Evolutionary conservation across 2,329 filamentous ascomycete species (phyloP).

Genomic region (Nemania abortiva): DNA sequence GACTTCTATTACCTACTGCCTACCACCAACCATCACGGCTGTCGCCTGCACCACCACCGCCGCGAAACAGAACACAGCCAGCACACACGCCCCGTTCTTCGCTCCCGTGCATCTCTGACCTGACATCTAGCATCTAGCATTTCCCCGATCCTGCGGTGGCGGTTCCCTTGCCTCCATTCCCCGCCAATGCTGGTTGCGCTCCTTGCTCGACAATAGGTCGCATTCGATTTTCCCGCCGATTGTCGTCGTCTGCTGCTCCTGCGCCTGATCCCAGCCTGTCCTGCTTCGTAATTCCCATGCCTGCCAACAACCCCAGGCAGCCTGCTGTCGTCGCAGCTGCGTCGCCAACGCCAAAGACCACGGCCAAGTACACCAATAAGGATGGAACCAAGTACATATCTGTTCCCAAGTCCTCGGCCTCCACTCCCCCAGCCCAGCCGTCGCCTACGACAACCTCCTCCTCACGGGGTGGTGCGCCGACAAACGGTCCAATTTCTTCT

Average conservation of each 20-base stretch:
- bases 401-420: constrained; percentile 67
- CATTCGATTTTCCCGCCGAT: constrained; percentile 34
- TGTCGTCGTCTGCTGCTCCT: constrained; percentile 24
- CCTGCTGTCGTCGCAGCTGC: constrained; percentile 62
- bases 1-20: not conserved
- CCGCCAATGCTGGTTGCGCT: constrained; percentile 40
- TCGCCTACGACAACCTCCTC: constrained; percentile 61
- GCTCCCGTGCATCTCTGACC: constrained; percentile 5
- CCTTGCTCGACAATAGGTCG: constrained; percentile 35
- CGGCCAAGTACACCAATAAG: constrained; percentile 74
- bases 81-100: not conserved
- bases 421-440: constrained; percentile 65
- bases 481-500: constrained; percentile 45
- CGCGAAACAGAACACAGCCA: constrained; percentile 34
- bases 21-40: constrained; percentile 12
- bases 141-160: constrained; percentile 26
- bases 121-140: constrained; percentile 6
- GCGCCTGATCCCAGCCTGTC: constrained; percentile 44
- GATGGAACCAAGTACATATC: constrained; percentile 78
- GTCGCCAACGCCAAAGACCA: constrained; percentile 64
- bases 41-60: constrained; percentile 16
- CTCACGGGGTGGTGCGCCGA: constrained; percentile 52
- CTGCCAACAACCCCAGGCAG: constrained; percentile 66
- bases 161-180: constrained; percentile 34
- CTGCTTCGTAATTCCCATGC: constrained; percentile 55